Evolutionary conservation across 1,284 basidiomycete genomes (phyloP).

Genomic region (Tremellales sp.): DNA sequence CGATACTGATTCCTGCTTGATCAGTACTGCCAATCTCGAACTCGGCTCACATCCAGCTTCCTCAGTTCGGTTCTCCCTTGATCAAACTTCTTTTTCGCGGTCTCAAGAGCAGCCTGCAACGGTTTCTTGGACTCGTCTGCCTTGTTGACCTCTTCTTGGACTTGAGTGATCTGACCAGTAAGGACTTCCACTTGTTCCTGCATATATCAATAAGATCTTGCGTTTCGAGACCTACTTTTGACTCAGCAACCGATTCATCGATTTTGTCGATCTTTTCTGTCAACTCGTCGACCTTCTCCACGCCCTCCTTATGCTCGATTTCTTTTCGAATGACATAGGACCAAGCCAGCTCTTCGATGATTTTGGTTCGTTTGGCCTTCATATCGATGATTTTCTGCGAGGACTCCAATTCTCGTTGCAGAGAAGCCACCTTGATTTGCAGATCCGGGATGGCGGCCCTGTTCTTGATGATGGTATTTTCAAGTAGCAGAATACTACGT

Average conservation of each 20-base stretch:
- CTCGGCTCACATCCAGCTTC: constrained; percentile 2
- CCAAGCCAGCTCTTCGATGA: constrained; percentile 74
- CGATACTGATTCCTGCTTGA: not conserved
- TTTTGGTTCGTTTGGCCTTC: constrained; percentile 39
- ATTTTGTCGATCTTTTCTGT: constrained; percentile 23
- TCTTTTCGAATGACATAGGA: constrained; percentile 74
- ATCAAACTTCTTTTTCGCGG: not conserved
- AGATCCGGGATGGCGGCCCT: constrained; percentile 22
- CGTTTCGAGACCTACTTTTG: not conserved
- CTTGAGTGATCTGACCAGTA: not conserved
- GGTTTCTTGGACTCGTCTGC: not conserved
- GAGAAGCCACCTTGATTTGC: constrained; percentile 13
- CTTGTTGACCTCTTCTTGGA: constrained; percentile 1
- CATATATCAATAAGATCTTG: not conserved
- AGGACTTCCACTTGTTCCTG: not conserved
- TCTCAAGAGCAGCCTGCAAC: not conserved
- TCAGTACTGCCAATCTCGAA: not conserved
- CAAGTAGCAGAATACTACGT: constrained; percentile 28
- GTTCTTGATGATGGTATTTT: constrained; percentile 17
- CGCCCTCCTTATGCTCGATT: constrained; percentile 48
- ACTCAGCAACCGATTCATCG: constrained; percentile 1
- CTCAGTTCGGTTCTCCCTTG: not conserved
- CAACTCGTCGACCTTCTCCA: constrained; percentile 16
- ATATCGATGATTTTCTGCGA: constrained; percentile 17
- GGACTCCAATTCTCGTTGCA: constrained; percentile 17